These are phyloP conservation scores for Tylopilus sp. DNA, from an alignment of 768 basidiomycete species.

Conservation along the genomic window DNA sequence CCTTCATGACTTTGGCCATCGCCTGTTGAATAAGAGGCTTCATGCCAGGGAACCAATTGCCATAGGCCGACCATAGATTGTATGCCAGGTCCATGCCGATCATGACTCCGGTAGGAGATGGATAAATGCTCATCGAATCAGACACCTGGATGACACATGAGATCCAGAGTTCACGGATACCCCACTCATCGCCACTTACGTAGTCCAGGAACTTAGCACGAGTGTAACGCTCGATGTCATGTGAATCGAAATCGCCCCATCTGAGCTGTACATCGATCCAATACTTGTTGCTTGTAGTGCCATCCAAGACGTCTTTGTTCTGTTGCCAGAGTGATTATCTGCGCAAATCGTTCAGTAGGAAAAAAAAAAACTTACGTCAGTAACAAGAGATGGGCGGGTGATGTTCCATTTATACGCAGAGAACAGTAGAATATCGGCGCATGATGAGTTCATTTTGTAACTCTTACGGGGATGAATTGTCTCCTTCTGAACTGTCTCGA, in stretches of 20 bases:
- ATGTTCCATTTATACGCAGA: constrained; percentile 99
- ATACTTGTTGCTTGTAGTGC: constrained; percentile 98
- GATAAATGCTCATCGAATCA: constrained; percentile 98
- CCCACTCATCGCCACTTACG: constrained; percentile 39
- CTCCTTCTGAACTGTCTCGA: constrained; percentile 99
- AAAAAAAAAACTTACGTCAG: constrained; percentile 60
- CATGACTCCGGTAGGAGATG: constrained; percentile 97
- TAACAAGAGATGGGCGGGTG: constrained; percentile 89
- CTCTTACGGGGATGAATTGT: constrained; percentile 99
- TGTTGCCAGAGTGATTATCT: constrained; percentile 29
- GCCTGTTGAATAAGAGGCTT: constrained; percentile 98
- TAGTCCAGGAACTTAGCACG: constrained; percentile 99
- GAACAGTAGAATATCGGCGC: constrained; percentile 96
- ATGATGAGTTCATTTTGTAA: constrained; percentile 99
- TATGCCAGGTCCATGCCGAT: constrained; percentile 99
- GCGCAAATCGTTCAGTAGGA: background rate
- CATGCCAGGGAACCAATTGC: constrained; percentile 99
- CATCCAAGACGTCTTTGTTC: constrained; percentile 94
- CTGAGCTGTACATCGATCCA: constrained; percentile 96
- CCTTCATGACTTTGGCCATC: constrained; percentile 99
- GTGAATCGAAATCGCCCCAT: constrained; percentile 99
- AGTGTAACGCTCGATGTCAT: constrained; percentile 98
- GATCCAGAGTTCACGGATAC: background rate
- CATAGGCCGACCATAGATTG: constrained; percentile 97
- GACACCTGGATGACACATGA: constrained; percentile 54